Evolutionary conservation across 2,329 filamentous ascomycete genomes (phyloP).

Genomic region (Calonectria montana): DNA sequence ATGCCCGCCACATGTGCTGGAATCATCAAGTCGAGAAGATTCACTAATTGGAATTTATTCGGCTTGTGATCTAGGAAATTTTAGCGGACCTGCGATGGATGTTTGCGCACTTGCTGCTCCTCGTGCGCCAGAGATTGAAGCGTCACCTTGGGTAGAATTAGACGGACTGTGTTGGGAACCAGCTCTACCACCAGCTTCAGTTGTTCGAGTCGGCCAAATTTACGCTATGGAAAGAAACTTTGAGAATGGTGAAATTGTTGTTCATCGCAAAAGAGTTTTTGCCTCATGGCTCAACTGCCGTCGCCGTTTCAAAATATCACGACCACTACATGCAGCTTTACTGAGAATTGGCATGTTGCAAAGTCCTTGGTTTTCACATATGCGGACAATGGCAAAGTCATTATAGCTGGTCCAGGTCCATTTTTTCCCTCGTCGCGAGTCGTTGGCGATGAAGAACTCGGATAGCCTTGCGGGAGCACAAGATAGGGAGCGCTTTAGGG

Average conservation of each 20-base stretch:
- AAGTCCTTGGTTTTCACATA: neutral
- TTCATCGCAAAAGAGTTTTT: neutral
- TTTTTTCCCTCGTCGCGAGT: neutral
- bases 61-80: neutral
- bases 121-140: neutral
- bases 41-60: neutral
- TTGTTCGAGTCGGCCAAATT: neutral
- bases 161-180: slow-evolving; percentile 1
- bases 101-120: neutral
- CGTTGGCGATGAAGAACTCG: neutral
- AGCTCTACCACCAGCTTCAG: neutral
- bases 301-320: neutral
- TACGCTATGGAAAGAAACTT: neutral
- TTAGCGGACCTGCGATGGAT: neutral
- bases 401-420: neutral
- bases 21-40: neutral
- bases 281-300: slow-evolving; percentile 1
- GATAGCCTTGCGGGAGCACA: neutral
- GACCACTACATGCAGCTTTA: neutral
- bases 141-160: too few species aligned
- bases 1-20: neutral
- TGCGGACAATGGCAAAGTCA: neutral
- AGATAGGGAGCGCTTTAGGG: neutral
- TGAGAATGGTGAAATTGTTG: neutral
- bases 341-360: neutral